Evolutionary conservation across 2,329 filamentous ascomycete genomes (phyloP).

Genomic region (Parastagonospora avenae): DNA sequence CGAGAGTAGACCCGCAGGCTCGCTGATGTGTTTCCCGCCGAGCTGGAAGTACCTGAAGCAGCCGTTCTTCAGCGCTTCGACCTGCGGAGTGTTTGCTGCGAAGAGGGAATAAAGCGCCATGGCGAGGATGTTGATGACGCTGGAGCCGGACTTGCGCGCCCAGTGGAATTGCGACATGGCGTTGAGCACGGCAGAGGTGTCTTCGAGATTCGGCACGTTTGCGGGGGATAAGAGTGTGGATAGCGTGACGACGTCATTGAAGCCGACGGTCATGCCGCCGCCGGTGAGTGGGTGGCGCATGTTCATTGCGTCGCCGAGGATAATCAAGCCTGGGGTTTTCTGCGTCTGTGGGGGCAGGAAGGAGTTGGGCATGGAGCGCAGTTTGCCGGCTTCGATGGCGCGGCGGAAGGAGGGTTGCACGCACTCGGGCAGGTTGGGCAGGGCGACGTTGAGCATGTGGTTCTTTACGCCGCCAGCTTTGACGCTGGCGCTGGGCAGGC

Average conservation of each 20-base stretch:
- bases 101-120: conserved; percentile 92
- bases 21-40: conserved; percentile 72
- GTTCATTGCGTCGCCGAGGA: conserved; percentile 95
- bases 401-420: conserved; percentile 75
- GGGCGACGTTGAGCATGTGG: conserved; percentile 78
- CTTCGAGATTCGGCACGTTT: conserved; percentile 69
- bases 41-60: conserved; percentile 92
- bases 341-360: conserved; percentile 84
- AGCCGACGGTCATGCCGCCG: conserved; percentile 96
- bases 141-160: conserved; percentile 78
- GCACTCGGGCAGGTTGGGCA: conserved; percentile 74
- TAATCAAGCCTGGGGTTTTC: conserved; percentile 71
- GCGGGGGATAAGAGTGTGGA: conserved; percentile 73
- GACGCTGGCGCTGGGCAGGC: conserved; percentile 73
- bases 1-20: conserved; percentile 79
- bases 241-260: conserved; percentile 87
- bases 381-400: conserved; percentile 76
- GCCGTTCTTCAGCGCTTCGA: conserved; percentile 81
- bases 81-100: conserved; percentile 68
- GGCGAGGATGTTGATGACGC: conserved; percentile 96
- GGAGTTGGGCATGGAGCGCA: conserved; percentile 94
- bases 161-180: conserved; percentile 83
- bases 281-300: conserved; percentile 99
- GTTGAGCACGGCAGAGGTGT: conserved; percentile 67
- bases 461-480: conserved; percentile 81